Evolutionary conservation across 768 basidiomycete genomes (phyloP), one percentile per base, ranked within the genome.

Genomic region (Leucogyrophana mollusca): DNA sequence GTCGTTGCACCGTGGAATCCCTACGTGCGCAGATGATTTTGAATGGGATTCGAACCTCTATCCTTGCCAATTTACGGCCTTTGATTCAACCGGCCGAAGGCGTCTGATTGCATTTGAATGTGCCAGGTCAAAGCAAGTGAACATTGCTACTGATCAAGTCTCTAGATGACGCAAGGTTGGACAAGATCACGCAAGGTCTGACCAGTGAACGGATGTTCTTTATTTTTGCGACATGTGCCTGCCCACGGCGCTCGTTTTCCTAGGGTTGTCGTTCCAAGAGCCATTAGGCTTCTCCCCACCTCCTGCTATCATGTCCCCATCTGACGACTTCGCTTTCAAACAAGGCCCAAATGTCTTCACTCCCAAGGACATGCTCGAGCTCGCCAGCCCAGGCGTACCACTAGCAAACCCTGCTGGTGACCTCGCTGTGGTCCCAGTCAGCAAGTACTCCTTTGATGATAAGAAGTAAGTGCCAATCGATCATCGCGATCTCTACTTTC

Each of bases 371-470:
- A 69, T 93, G 60, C 74, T 90, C 41, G 62, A 79, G 59, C 73
- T 93, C 34, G 78, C 77, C 9, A 73, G 90, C 43, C 85, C 90
- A 4, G 80, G 82, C 2, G 59, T 56, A 9, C 87, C 84, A 6
- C 67, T 80, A n/a, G 76, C 87, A n/a, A 92, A 90, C 57, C 64
- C 71, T 11, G 72, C 68, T 0, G 90, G 87, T 18, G 82, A 87
- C 65, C 65, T 94, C 55, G 79, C 82, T 17, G 60, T 90, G 48
- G 72, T 88, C 16, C 70, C 83, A 3, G 71, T 81, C 59, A 82
- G 76, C 66, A 78, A 83, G 63, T 87, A 82, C 61, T 84, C 84
- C 10, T 76, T 90, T 48, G 72, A 82, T 40, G 81, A 86, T 46
- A 83, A 86, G 60, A 83, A 83, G 87, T 91, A 54, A 61, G 83